A percentile compares a stretch with the other conserved stretches of the same genome.
Conservation (phyloP, 371 early-diverging fungal genomes). For the Cokeromyces recurvatus region DNA sequence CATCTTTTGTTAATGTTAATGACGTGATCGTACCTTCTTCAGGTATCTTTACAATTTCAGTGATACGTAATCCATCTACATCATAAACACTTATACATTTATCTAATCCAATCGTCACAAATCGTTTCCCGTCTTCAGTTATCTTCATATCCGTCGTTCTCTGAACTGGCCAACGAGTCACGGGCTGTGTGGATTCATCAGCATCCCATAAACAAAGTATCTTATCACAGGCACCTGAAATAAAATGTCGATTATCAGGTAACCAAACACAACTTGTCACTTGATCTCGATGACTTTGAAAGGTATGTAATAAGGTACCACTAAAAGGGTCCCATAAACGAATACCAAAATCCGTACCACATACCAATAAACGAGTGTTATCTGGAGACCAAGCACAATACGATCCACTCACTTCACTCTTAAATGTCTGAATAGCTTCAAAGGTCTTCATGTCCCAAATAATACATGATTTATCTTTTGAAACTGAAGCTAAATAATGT, state of each 20-base stretch:
- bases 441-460: conserved; percentile 79
- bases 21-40: conserved; percentile 78
- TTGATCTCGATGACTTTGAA: conserved; percentile 61
- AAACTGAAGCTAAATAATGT: conserved; percentile 82
- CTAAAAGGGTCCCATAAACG: conserved; percentile 79
- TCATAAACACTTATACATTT: conserved; percentile 71
- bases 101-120: conserved; percentile 74
- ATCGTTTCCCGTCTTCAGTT: conserved; percentile 60
- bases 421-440: conserved; percentile 24
- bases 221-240: conserved; percentile 80
- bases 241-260: conserved; percentile 67
- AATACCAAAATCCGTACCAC: conserved; percentile 73
- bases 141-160: conserved; percentile 86
- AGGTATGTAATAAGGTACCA: conserved; percentile 50
- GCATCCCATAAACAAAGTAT: conserved; percentile 69
- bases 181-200: conserved; percentile 27
- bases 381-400: conserved; percentile 92
- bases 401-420: conserved; percentile 63
- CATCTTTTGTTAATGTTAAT: conserved; percentile 67
- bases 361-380: conserved; percentile 68
- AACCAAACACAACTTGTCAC: conserved; percentile 86
- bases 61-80: conserved; percentile 6
- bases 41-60: conserved; percentile 40
- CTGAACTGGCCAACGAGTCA: conserved; percentile 63
- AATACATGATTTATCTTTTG: conserved; percentile 80